Base-by-base conservation (phyloP, 1,139 yeast genomes). In the Zygosaccharomyces sapae region DNA sequence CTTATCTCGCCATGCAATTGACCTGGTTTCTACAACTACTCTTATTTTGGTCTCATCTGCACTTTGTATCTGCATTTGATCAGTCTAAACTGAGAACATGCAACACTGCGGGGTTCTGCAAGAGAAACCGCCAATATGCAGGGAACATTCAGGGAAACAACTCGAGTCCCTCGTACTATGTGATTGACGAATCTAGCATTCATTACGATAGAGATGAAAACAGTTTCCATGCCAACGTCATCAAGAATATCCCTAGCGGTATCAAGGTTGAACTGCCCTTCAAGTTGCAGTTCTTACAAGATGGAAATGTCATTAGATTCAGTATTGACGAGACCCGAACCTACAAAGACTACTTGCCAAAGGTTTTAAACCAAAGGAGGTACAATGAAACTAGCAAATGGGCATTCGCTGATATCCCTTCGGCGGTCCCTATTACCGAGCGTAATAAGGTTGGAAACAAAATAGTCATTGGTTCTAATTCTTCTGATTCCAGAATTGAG, bases 41-140 rank as follows among this genome's bases (percentile, higher is more conserved):
- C n/a, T 16, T 38, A 3, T 18, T 38, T 13, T 16, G 30, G 34
- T 13, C 13, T 19, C 51, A 44, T 19, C 39, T 45, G 9, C 38
- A 38, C 3, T 31, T 19, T 6, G 45, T 31, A 10, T 8, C 13
- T 22, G 63, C 58, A 6, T 63, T 64, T 44, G 53, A 61, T 5
- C 65, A 62, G 38, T 57, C 60, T 58, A 67, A 89, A 49, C 86
- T 90, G 72, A 86, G 87, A 66, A 79, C 76, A 12, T 92, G 98
- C 68, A 80, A 73, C 8, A 83, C 86, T 57, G 78, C 90, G 16
- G 95, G 97, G 6, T 90, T 92, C 64, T 92, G 98, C 64, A 70
- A 76, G 44, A 74, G 98, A 62, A 88, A 92, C 60, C 70, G 94
- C 45, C 80, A 79, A 52, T 89, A 77, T 63, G 92, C 94, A 2